A percentile compares a stretch with the other conserved stretches of the same genome.
Evolutionary conservation across 345 rosid species (phyloP).

Genomic region (Tarenaya hassleriana): DNA sequence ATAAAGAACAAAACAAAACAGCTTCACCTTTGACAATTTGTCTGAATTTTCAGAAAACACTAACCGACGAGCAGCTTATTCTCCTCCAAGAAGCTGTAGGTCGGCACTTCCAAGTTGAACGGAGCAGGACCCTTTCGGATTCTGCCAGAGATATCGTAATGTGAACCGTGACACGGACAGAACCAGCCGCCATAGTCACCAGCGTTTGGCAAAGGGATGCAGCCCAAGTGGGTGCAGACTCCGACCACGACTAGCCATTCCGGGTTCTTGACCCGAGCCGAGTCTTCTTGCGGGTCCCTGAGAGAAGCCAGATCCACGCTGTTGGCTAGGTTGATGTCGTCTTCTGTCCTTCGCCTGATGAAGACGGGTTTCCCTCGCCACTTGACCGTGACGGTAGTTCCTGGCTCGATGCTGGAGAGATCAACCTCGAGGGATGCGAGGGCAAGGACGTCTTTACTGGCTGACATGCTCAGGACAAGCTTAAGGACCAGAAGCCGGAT

Average conservation of each 20-base stretch:
- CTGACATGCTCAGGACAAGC: constrained; percentile 88
- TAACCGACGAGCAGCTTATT: constrained; percentile 77
- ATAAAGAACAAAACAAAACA: no score
- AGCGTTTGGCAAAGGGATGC: constrained; percentile 96
- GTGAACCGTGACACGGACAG: constrained; percentile 96
- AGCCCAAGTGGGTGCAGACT: constrained; percentile 95
- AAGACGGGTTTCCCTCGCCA: constrained; percentile 99
- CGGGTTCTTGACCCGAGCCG: constrained; percentile 73
- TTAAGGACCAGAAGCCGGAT: constrained; percentile 82
- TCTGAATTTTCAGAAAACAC: constrained; percentile 16
- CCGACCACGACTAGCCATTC: constrained; percentile 89
- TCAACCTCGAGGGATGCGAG: constrained; percentile 92
- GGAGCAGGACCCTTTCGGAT: constrained; percentile 97
- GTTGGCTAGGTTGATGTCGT: constrained; percentile 79
- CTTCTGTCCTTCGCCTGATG: constrained; percentile 87
- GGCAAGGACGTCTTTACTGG: constrained; percentile 94
- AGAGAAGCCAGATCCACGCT: constrained; percentile 72
- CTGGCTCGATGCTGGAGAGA: constrained; percentile 79
- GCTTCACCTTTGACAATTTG: no score
- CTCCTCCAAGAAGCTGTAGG: constrained; percentile 79
- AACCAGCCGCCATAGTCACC: constrained; percentile 98
- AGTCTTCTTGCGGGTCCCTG: constrained; percentile 80
- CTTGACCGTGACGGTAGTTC: constrained; percentile 84
- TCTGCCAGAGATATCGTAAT: constrained; percentile 89
- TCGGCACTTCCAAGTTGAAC: constrained; percentile 83